phyloP scores from a whole-genome alignment of 208 protist species.

The Endotrypanum monterogeii region DNA sequence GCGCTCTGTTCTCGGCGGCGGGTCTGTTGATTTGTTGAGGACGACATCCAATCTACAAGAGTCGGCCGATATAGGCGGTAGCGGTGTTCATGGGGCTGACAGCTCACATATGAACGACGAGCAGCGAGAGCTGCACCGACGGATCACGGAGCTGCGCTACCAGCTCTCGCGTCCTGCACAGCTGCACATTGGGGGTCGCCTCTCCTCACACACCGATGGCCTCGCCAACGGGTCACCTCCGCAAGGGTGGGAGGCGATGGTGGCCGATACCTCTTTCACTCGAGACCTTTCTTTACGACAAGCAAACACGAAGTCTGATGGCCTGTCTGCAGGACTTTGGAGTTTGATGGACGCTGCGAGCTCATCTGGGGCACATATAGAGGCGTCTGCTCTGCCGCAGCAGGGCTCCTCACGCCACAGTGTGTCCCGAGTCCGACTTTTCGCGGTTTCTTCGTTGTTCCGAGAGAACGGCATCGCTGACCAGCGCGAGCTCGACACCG shows the following conservation, averaged over 20 bases:
- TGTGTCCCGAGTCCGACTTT: slow-evolving; percentile 14
- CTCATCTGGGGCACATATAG: neutral
- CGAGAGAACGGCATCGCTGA: neutral
- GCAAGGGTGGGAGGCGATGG: neutral
- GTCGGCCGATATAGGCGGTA: neutral
- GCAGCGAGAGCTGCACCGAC: slow-evolving; percentile 8
- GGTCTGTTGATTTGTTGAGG: neutral
- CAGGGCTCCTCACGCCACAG: neutral
- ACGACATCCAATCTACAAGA: neutral
- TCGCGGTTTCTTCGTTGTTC: slow-evolving; percentile 52
- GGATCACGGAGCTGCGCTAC: slow-evolving; percentile 13
- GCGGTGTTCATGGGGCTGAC: neutral
- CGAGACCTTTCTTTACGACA: no score
- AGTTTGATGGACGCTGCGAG: neutral
- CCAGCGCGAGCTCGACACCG: slow-evolving; percentile 18
- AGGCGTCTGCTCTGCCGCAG: neutral
- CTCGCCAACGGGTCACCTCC: neutral
- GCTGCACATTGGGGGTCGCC: neutral
- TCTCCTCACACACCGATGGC: neutral
- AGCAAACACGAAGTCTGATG: neutral
- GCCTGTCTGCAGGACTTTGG: neutral
- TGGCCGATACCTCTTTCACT: neutral
- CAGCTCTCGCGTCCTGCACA: slow-evolving; percentile 11
- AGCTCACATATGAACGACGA: neutral
- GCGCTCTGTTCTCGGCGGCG: slow-evolving; percentile 7